Evolutionary conservation across 192 early-diverging fungal species (phyloP), one percentile per base, ranked within the genome.

Genomic region (Umbelopsis sp.): DNA sequence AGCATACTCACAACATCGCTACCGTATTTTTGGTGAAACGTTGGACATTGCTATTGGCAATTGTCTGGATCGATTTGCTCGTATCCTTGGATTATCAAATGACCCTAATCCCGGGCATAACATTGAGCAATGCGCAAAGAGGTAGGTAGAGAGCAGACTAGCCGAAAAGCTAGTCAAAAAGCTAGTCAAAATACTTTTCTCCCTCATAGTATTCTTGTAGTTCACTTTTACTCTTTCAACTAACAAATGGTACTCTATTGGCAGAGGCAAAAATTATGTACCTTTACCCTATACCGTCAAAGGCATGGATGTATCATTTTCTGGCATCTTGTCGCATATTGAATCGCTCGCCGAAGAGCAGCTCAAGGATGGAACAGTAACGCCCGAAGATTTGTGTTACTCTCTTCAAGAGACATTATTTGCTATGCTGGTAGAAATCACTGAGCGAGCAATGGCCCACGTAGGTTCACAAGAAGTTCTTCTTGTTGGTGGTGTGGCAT

Each of bases 351-450:
- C 89, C 32, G 85, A 88, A 47, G 89, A 85, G 3, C 78, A 88
- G 59, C 68, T 89, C 0, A 81, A 81, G 24, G 80, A 53, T 50
- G 81, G 80, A 43, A 77, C 81, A 34, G 78, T 86, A 25, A 91
- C 94, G 7, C 82, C 86, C 20, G 96, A 95, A 24, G 96, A 99
- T 66, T 83, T 99, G n/a, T 99, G 97, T 82, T 99, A 90, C 74
- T 97, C 95, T 36, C 80, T 99, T 26, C 97, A 99, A 66, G 97
- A 99, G 72, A 99, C 91, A 2, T 77, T 97, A 53, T 99, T 98
- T 94, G 95, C 97, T 16, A 99, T 99, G 97, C 69, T 99, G 47
- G 95, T 99, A n/a, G 97, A 99, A 81, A 97, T 92, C 41, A 99
- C 97, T 26, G 97, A 99, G 80, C 86, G 97, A 5, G 96, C 97